Conservation (phyloP, 2,329 filamentous ascomycete species). For the Penicillium sp. region DNA sequence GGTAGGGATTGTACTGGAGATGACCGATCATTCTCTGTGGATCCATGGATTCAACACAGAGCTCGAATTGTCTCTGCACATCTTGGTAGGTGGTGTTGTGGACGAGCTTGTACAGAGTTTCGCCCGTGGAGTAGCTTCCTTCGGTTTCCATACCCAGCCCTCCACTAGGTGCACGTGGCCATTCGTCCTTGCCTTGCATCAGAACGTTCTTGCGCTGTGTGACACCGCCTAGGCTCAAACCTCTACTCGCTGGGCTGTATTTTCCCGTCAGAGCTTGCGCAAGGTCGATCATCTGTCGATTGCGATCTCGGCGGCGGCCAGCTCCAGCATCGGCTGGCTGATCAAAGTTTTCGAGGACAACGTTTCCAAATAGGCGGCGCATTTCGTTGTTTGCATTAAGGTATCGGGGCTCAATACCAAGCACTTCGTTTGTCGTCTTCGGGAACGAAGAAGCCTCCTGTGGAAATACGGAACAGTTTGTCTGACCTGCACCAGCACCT, state of each 20-base stretch:
- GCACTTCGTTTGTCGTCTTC: slow-evolving; percentile 51
- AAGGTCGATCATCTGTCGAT: slow-evolving; percentile 50
- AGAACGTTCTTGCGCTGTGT: slow-evolving; percentile 78
- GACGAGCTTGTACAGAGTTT: slow-evolving; percentile 73
- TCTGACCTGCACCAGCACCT: slow-evolving; percentile 15
- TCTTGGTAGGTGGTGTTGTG: slow-evolving; percentile 74
- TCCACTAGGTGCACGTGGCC: slow-evolving; percentile 76
- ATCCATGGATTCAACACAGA: slow-evolving; percentile 79
- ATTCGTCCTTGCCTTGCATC: slow-evolving; percentile 82
- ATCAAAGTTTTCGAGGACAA: slow-evolving; percentile 61
- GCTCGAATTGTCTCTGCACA: slow-evolving; percentile 74
- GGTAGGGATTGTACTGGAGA: slow-evolving; percentile 76
- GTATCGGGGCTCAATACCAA: slow-evolving; percentile 68
- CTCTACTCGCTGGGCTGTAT: slow-evolving; percentile 56
- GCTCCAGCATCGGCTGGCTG: slow-evolving; percentile 48
- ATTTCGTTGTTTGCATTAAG: slow-evolving; percentile 91
- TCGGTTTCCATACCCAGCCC: slow-evolving; percentile 80
- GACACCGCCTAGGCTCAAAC: slow-evolving; percentile 68
- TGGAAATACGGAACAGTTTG: slow-evolving; percentile 37
- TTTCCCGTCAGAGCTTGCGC: slow-evolving; percentile 58
- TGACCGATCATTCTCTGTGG: slow-evolving; percentile 79
- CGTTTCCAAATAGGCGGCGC: slow-evolving; percentile 70
- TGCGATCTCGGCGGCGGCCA: slow-evolving; percentile 58
- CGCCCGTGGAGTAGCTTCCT: slow-evolving; percentile 57
- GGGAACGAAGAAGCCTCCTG: slow-evolving; percentile 34